Percentiles rank a stretch among this genome's conserved stretches.
Conservation (phyloP, 139 green algal genomes). For the Monoraphidium neglectum region DNA sequence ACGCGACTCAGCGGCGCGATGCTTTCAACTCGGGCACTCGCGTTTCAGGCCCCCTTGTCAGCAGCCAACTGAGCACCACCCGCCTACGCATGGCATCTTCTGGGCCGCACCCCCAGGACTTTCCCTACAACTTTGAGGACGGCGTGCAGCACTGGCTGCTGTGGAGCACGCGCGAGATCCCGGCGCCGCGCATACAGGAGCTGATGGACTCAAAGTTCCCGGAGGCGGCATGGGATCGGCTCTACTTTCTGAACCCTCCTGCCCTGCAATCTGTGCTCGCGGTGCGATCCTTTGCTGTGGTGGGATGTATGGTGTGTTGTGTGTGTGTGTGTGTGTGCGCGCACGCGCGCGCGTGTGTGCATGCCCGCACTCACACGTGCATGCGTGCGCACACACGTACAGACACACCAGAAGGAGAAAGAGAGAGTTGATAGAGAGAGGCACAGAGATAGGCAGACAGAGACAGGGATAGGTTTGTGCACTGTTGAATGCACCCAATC, state of each 20-base stretch:
- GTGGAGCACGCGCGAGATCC: conserved; percentile 37
- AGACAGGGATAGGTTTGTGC: no score
- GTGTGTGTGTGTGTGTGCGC: no score
- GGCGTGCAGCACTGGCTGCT: conserved; percentile 45
- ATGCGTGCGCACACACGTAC: no score
- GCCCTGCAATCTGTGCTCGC: conserved; percentile 41
- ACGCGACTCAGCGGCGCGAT: neutral
- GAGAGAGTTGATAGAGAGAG: no score
- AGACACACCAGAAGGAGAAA: no score
- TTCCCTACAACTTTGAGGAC: conserved; percentile 47
- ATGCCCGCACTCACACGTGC: no score
- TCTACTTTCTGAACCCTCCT: conserved; percentile 41
- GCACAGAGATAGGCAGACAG: no score
- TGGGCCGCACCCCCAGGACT: conserved; percentile 34
- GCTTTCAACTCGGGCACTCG: neutral
- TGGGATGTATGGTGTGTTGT: no score
- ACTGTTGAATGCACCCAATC: no score
- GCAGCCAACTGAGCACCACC: neutral
- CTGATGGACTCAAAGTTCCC: conserved; percentile 26
- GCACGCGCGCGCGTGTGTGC: no score
- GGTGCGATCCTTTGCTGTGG: no score
- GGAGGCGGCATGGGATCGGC: neutral
- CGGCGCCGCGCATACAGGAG: conserved; percentile 16
- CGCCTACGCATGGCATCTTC: neutral
- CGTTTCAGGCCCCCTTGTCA: neutral